phyloP scores from a whole-genome alignment of 2,329 filamentous ascomycete species.

The Hypomyces perniciosus region DNA sequence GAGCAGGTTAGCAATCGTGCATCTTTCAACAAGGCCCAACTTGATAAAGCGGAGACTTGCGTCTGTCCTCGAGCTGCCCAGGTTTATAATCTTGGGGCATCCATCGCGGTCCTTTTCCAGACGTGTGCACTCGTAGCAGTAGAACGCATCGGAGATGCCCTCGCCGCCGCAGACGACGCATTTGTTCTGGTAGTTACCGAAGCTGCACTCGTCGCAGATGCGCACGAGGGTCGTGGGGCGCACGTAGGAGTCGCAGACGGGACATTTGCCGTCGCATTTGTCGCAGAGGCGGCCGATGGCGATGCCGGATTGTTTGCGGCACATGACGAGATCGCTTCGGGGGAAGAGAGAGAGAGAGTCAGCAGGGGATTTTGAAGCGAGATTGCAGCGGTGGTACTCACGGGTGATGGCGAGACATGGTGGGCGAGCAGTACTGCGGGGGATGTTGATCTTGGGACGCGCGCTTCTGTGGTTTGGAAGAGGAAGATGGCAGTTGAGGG shows the following conservation, averaged over 20 bases:
- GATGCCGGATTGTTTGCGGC: slow-evolving; percentile 96
- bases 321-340: slow-evolving; percentile 90
- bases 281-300: slow-evolving; percentile 98
- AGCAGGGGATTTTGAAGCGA: slow-evolving; percentile 16
- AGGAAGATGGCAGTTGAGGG: slow-evolving; percentile 1
- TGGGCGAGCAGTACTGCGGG: slow-evolving; percentile 20
- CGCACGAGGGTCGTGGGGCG: slow-evolving; percentile 94
- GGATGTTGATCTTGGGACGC: slow-evolving; percentile 5
- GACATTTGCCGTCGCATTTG: slow-evolving; percentile 99
- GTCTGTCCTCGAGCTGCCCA: slow-evolving; percentile 93
- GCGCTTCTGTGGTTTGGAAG: background rate
- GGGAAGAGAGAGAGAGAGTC: slow-evolving; percentile 17
- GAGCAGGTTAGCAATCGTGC: slow-evolving; percentile 2
- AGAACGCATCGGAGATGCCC: slow-evolving; percentile 96
- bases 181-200: slow-evolving; percentile 99
- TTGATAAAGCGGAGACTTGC: slow-evolving; percentile 41
- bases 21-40: slow-evolving; percentile 34
- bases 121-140: slow-evolving; percentile 97
- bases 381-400: slow-evolving; percentile 39
- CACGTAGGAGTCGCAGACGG: slow-evolving; percentile 98
- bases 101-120: slow-evolving; percentile 96
- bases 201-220: slow-evolving; percentile 99
- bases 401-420: slow-evolving; percentile 92
- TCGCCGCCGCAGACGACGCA: slow-evolving; percentile 98
- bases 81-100: slow-evolving; percentile 98